Evolutionary conservation across 768 basidiomycete species (phyloP).

Genomic region (Podaxis pistillaris): DNA sequence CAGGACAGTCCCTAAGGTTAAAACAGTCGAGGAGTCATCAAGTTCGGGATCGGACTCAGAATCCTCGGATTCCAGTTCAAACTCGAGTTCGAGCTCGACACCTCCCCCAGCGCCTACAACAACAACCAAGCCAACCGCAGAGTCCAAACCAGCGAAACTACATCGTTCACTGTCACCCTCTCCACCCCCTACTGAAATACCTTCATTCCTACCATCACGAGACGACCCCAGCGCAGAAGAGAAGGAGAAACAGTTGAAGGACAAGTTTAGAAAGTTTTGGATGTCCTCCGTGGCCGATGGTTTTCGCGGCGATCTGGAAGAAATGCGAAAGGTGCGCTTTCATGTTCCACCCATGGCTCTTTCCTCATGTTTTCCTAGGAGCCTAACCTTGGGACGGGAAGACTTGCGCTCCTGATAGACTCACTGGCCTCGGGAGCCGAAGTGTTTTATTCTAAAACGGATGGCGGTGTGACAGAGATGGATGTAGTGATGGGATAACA

Average conservation of each 20-base stretch:
- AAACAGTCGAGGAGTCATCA: constrained; percentile 14
- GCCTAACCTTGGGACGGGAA: constrained; percentile 64
- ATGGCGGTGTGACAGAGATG: constrained; percentile 58
- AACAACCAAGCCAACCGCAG: constrained; percentile 11
- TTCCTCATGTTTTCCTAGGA: constrained; percentile 33
- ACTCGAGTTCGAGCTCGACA: constrained; percentile 9
- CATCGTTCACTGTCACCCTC: constrained; percentile 43
- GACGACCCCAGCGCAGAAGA: constrained; percentile 25
- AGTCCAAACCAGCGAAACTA: constrained; percentile 9
- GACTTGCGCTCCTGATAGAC: constrained; percentile 75
- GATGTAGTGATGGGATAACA: constrained; percentile 60
- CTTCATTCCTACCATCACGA: constrained; percentile 52
- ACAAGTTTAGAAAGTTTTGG: constrained; percentile 81
- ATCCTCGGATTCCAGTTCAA: constrained; percentile 24
- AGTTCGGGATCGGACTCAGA: constrained; percentile 29
- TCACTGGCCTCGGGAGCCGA: constrained; percentile 79
- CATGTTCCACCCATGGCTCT: background rate
- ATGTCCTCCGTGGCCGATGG: constrained; percentile 81
- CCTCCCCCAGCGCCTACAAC: constrained; percentile 15
- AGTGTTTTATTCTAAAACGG: constrained; percentile 52
- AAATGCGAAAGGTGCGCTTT: constrained; percentile 68
- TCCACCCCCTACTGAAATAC: constrained; percentile 45
- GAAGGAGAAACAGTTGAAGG: constrained; percentile 56
- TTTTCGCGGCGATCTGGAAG: constrained; percentile 81
- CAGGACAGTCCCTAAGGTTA: constrained; percentile 14